Percentiles rank a stretch among this genome's conserved stretches.
These are phyloP conservation scores for Thyridium curvatum DNA, from an alignment of 2,329 filamentous ascomycete genomes.

Conservation along the genomic window DNA sequence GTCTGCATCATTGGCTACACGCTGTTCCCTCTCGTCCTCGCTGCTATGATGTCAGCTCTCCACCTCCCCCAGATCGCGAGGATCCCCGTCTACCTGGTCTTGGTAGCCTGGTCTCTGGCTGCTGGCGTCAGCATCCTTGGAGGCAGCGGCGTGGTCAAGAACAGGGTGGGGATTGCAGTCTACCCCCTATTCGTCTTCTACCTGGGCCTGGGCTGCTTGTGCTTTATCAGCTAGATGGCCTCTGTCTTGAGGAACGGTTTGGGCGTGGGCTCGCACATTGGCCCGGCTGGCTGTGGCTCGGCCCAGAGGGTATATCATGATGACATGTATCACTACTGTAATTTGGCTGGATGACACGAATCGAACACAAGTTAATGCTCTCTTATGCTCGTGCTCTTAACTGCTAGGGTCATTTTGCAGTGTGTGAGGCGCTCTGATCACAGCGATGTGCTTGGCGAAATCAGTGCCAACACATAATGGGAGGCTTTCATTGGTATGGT, in stretches of 20 bases:
- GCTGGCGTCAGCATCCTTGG: slow-evolving; percentile 94
- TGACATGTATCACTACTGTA: no score
- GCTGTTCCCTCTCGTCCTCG: slow-evolving; percentile 92
- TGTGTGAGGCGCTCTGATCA: no score
- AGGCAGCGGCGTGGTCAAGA: slow-evolving; percentile 91
- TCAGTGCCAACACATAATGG: no score
- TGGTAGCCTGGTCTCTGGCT: slow-evolving; percentile 88
- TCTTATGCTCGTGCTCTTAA: no score
- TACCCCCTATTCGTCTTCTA: slow-evolving; percentile 97
- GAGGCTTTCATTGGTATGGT: no score
- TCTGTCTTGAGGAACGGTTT: background rate
- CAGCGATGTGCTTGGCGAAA: no score
- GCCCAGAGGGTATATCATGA: no score
- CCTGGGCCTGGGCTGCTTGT: slow-evolving; percentile 83
- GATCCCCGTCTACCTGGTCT: slow-evolving; percentile 83
- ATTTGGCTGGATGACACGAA: no score
- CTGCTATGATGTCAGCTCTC: slow-evolving; percentile 80
- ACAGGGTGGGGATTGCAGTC: slow-evolving; percentile 86
- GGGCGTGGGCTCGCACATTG: no score
- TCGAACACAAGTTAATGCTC: no score
- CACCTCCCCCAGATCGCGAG: slow-evolving; percentile 72
- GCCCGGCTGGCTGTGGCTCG: no score
- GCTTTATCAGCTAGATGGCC: slow-evolving; percentile 80
- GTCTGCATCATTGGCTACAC: slow-evolving; percentile 98
- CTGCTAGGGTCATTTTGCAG: no score